These are phyloP conservation scores for Emmonsia crescens DNA, from an alignment of 2,329 filamentous ascomycete genomes.

Conservation along the genomic window DNA sequence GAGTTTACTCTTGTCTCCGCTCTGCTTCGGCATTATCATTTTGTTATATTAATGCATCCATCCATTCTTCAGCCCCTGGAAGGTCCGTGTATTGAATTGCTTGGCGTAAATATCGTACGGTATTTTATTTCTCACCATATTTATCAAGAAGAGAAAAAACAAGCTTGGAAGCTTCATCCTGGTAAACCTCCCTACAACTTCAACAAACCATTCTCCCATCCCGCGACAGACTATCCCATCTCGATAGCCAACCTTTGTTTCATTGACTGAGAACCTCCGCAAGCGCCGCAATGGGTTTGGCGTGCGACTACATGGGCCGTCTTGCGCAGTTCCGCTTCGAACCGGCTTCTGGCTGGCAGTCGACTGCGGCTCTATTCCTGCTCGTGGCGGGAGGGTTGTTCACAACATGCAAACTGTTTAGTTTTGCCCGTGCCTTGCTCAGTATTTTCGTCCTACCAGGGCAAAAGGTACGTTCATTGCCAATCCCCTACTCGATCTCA, in stretches of 20 bases:
- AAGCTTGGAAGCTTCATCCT: not conserved
- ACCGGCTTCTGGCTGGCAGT: conserved; percentile 27
- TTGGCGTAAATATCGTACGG: not conserved
- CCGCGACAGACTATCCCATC: not conserved
- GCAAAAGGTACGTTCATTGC: conserved; percentile 32
- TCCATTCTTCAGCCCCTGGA: too few relatives aligned
- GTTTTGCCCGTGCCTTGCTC: conserved; percentile 51
- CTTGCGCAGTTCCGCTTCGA: conserved; percentile 27
- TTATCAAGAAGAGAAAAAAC: not conserved
- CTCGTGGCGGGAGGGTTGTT: conserved; percentile 47
- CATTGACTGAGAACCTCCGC: not conserved
- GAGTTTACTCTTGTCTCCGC: too few relatives aligned
- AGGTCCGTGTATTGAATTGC: not conserved
- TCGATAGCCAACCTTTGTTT: not conserved
- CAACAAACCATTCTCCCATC: not conserved
- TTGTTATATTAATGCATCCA: too few relatives aligned
- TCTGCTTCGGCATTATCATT: too few relatives aligned
- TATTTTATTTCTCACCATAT: not conserved
- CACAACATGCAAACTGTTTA: conserved; percentile 46
- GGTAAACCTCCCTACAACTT: not conserved
- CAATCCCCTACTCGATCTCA: not conserved
- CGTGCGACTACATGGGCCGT: conserved; percentile 22
- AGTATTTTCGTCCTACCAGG: conserved; percentile 57
- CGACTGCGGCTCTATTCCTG: conserved; percentile 26
- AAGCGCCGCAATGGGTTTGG: conserved; percentile 21